phyloP scores from a whole-genome alignment of 1,139 yeast genomes.

The Debaryomyces nepalensis region DNA sequence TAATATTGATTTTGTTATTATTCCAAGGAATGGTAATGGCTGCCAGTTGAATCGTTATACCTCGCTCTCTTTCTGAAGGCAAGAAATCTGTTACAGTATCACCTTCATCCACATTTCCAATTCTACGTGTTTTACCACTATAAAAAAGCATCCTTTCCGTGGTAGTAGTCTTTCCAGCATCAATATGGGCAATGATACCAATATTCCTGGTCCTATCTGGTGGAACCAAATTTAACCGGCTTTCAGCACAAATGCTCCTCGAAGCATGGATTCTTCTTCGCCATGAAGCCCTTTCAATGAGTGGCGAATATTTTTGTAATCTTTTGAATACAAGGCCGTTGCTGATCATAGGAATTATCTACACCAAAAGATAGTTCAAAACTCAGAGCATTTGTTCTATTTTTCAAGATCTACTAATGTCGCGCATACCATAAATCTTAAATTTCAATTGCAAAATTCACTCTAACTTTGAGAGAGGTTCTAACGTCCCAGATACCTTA shows the following conservation, averaged over 20 bases:
- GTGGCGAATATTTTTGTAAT: background rate
- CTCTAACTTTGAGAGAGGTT: no score
- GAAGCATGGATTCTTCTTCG: background rate
- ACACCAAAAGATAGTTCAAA: no score
- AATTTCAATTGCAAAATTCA: no score
- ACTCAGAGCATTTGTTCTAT: no score
- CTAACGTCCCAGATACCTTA: no score
- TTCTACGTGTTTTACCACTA: slow-evolving; percentile 76
- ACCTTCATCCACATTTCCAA: slow-evolving; percentile 96
- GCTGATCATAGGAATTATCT: slow-evolving; percentile 1
- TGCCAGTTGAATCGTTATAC: slow-evolving; percentile 95
- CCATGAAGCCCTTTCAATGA: background rate
- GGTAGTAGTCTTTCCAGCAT: slow-evolving; percentile 90
- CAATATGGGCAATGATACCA: slow-evolving; percentile 85
- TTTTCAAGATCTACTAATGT: no score
- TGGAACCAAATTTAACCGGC: slow-evolving; percentile 34
- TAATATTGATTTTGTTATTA: slow-evolving; percentile 72
- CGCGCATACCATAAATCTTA: no score
- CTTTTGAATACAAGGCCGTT: background rate
- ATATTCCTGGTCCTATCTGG: slow-evolving; percentile 59
- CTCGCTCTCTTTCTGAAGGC: slow-evolving; percentile 89
- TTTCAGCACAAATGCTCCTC: slow-evolving; percentile 12
- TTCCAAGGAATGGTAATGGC: slow-evolving; percentile 94
- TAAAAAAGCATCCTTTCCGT: slow-evolving; percentile 91
- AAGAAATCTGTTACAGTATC: slow-evolving; percentile 94